A percentile compares a stretch with the other conserved stretches of the same genome.
Evolutionary conservation across 2,329 filamentous ascomycete species (phyloP).

Genomic region (Tolypocladium inflatum): DNA sequence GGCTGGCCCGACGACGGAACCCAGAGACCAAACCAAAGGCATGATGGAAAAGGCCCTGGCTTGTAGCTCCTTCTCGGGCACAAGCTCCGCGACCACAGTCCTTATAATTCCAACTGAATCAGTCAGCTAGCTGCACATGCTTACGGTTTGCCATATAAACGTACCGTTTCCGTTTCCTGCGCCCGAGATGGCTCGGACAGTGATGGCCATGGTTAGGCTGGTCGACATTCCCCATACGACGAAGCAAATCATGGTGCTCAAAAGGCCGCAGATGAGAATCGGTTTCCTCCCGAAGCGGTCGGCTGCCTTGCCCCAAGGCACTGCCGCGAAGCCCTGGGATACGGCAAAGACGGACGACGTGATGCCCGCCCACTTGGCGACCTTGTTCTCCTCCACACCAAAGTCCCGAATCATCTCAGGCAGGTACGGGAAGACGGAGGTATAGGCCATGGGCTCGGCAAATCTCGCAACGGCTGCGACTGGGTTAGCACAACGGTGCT

Average conservation of each 20-base stretch:
- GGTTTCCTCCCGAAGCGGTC: slow-evolving; percentile 77
- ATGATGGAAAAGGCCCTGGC: slow-evolving; percentile 86
- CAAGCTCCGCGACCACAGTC: slow-evolving; percentile 88
- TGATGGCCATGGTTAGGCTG: slow-evolving; percentile 70
- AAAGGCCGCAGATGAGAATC: slow-evolving; percentile 62
- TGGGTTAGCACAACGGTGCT: slow-evolving; percentile 5
- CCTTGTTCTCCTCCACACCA: slow-evolving; percentile 57
- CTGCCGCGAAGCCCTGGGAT: slow-evolving; percentile 60
- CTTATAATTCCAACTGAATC: slow-evolving; percentile 71
- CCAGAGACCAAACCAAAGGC: slow-evolving; percentile 83
- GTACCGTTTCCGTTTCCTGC: slow-evolving; percentile 75
- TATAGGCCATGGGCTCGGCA: slow-evolving; percentile 64
- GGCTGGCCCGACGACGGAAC: slow-evolving; percentile 77
- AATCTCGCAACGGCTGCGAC: slow-evolving; percentile 63
- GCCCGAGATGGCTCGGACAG: slow-evolving; percentile 68
- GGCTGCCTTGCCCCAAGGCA: slow-evolving; percentile 67
- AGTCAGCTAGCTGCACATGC: neutral
- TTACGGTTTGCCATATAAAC: slow-evolving; percentile 7
- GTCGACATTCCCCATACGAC: slow-evolving; percentile 78
- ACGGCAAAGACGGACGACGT: slow-evolving; percentile 65
- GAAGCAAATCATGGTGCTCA: slow-evolving; percentile 73
- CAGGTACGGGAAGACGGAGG: slow-evolving; percentile 60
- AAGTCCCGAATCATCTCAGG: slow-evolving; percentile 81
- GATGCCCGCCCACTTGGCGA: slow-evolving; percentile 74
- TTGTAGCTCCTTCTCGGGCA: slow-evolving; percentile 77